phyloP scores from a whole-genome alignment of 2,329 filamentous ascomycete genomes.

The Stachybotrys chartarum region DNA sequence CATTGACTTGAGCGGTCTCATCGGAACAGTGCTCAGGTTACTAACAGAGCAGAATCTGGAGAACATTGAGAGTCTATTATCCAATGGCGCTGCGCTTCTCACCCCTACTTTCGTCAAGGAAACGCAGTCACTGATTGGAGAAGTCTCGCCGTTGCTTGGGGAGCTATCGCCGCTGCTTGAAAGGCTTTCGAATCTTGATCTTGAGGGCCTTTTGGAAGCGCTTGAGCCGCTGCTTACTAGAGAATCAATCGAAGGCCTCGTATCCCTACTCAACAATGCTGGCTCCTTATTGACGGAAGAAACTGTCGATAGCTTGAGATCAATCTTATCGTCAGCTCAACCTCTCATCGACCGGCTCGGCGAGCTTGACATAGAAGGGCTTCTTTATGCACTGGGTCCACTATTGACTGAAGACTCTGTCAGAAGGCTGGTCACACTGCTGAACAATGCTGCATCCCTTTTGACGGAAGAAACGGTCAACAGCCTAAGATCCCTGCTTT shows the following conservation, averaged over 20 bases:
- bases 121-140: constrained; percentile 24
- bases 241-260: constrained; percentile 17
- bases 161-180: constrained; percentile 15
- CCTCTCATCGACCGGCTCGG: constrained; percentile 22
- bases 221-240: constrained; percentile 18
- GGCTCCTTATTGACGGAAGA: constrained; percentile 14
- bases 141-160: constrained; percentile 24
- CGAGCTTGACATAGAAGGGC: constrained; percentile 22
- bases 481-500: constrained; percentile 9
- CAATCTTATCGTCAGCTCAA: constrained; percentile 14
- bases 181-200: constrained; percentile 19
- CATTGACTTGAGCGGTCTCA: constrained; percentile 21
- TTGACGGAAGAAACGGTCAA: constrained; percentile 13
- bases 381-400: constrained; percentile 19
- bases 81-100: constrained; percentile 28
- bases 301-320: constrained; percentile 10
- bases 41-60: constrained; percentile 22
- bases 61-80: constrained; percentile 24
- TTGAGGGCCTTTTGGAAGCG: constrained; percentile 20
- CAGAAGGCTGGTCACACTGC: constrained; percentile 13
- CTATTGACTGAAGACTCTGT: constrained; percentile 18
- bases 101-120: constrained; percentile 23
- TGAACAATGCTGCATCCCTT: constrained; percentile 16
- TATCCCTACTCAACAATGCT: constrained; percentile 20
- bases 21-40: constrained; percentile 20